These are phyloP conservation scores for Candolleomyces aberdarensis DNA, from an alignment of 768 basidiomycete genomes.

Conservation along the genomic window DNA sequence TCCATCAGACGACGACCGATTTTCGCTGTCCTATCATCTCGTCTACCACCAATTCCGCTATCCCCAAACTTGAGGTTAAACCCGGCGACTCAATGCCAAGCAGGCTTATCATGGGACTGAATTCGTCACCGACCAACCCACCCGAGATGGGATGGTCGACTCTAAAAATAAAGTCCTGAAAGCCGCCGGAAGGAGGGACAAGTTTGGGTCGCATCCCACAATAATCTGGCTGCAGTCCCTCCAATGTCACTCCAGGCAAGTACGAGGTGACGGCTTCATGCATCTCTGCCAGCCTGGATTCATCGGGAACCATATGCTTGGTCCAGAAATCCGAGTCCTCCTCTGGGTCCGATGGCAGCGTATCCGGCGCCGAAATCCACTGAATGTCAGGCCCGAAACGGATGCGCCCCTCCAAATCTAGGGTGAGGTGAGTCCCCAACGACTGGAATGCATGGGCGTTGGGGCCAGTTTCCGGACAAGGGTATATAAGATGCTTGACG, in stretches of 20 bases:
- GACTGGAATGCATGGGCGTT: slow-evolving; percentile 71
- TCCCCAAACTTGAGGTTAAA: slow-evolving; percentile 80
- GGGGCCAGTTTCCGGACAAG: slow-evolving; percentile 70
- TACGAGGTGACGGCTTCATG: slow-evolving; percentile 69
- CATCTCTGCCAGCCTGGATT: slow-evolving; percentile 61
- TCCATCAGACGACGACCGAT: slow-evolving; percentile 6
- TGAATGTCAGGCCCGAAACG: slow-evolving; percentile 93
- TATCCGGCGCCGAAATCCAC: slow-evolving; percentile 64
- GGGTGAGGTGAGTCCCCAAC: slow-evolving; percentile 87
- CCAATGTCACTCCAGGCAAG: slow-evolving; percentile 57
- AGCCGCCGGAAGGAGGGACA: slow-evolving; percentile 66
- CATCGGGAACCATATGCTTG: slow-evolving; percentile 59
- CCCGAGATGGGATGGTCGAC: slow-evolving; percentile 50
- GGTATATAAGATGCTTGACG: slow-evolving; percentile 83
- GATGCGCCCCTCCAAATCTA: slow-evolving; percentile 81
- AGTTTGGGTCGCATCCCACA: slow-evolving; percentile 87
- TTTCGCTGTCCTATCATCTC: slow-evolving; percentile 39
- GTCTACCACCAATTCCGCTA: slow-evolving; percentile 79
- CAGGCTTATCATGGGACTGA: slow-evolving; percentile 70
- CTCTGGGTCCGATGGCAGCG: slow-evolving; percentile 26
- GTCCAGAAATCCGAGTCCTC: slow-evolving; percentile 76
- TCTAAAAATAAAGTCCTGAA: slow-evolving; percentile 81
- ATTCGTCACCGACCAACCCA: slow-evolving; percentile 16
- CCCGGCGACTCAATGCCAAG: slow-evolving; percentile 94
- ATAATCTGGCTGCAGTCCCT: slow-evolving; percentile 77